A percentile compares a stretch with the other conserved stretches of the same genome.
These are phyloP conservation scores for Pichia sp. DNA, from an alignment of 1,139 yeast species.

Conservation along the genomic window DNA sequence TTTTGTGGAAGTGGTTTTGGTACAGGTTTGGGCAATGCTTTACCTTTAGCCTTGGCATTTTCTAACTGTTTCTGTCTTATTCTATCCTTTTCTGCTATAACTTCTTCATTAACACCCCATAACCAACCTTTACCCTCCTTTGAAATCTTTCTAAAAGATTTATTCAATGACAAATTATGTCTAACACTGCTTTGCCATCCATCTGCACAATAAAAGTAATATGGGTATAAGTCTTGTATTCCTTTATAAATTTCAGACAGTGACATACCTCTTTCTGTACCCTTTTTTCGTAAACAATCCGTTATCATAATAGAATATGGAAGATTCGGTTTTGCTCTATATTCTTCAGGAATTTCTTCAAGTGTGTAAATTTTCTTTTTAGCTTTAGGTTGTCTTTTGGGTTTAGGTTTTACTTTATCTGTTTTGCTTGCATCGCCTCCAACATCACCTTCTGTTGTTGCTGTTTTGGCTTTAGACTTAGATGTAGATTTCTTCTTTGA, in stretches of 20 bases:
- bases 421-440: neutral
- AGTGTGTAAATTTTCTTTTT: slow-evolving; percentile 56
- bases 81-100: slow-evolving; percentile 73
- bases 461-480: no score
- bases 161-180: slow-evolving; percentile 80
- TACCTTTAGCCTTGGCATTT: slow-evolving; percentile 26
- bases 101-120: slow-evolving; percentile 86
- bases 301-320: slow-evolving; percentile 78
- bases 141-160: slow-evolving; percentile 70
- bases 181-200: slow-evolving; percentile 97
- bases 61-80: slow-evolving; percentile 66
- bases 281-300: slow-evolving; percentile 64
- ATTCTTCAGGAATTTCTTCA: slow-evolving; percentile 84
- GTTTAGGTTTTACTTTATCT: slow-evolving; percentile 29
- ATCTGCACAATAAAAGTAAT: slow-evolving; percentile 86
- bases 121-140: slow-evolving; percentile 88
- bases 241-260: slow-evolving; percentile 81
- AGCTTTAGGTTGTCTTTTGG: slow-evolving; percentile 44
- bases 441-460: neutral
- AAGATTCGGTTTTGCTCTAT: slow-evolving; percentile 72
- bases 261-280: slow-evolving; percentile 65
- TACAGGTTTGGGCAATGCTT: slow-evolving; percentile 14
- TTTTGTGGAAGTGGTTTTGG: slow-evolving; percentile 5
- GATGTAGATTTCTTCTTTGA: slow-evolving; percentile 1
- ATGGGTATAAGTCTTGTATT: slow-evolving; percentile 82